phyloP scores from a whole-genome alignment of 768 basidiomycete species.

The Lentinula boryana region DNA sequence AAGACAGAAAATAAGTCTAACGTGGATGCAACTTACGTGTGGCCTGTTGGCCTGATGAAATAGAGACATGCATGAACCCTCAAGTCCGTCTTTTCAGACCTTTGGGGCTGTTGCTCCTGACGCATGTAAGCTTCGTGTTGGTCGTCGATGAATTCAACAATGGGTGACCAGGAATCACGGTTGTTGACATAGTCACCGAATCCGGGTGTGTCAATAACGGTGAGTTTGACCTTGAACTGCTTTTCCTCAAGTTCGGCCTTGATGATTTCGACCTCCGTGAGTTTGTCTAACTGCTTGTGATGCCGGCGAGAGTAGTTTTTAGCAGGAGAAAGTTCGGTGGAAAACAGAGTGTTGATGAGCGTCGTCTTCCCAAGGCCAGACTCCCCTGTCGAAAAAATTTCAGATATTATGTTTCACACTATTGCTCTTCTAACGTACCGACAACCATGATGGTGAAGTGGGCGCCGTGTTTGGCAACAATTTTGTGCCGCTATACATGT shows the following conservation, averaged over 20 bases:
- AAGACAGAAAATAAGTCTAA: neutral
- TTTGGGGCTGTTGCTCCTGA: conserved; percentile 98
- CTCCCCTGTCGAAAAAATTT: conserved; percentile 57
- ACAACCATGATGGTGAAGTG: conserved; percentile 99
- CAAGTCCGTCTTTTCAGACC: conserved; percentile 90
- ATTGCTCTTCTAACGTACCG: conserved; percentile 45
- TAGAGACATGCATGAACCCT: conserved; percentile 96
- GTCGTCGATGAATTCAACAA: conserved; percentile 97
- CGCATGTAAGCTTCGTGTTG: conserved; percentile 95
- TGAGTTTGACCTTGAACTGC: conserved; percentile 98
- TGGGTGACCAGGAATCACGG: conserved; percentile 96
- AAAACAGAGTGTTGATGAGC: conserved; percentile 98
- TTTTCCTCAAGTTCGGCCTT: conserved; percentile 99
- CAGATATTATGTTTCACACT: neutral
- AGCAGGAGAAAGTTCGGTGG: conserved; percentile 87
- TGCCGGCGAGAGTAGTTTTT: conserved; percentile 90
- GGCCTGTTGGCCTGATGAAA: conserved; percentile 94
- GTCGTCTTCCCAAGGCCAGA: conserved; percentile 97
- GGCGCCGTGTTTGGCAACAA: conserved; percentile 93
- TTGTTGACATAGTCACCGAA: conserved; percentile 99
- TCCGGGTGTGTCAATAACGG: conserved; percentile 97
- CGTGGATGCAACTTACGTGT: conserved; percentile 63
- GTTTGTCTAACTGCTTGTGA: conserved; percentile 96
- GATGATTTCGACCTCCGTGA: conserved; percentile 98
- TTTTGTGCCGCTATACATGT: conserved; percentile 80